These are phyloP conservation scores for Fusarium domesticum DNA, from an alignment of 2,329 filamentous ascomycete genomes.

Conservation along the genomic window DNA sequence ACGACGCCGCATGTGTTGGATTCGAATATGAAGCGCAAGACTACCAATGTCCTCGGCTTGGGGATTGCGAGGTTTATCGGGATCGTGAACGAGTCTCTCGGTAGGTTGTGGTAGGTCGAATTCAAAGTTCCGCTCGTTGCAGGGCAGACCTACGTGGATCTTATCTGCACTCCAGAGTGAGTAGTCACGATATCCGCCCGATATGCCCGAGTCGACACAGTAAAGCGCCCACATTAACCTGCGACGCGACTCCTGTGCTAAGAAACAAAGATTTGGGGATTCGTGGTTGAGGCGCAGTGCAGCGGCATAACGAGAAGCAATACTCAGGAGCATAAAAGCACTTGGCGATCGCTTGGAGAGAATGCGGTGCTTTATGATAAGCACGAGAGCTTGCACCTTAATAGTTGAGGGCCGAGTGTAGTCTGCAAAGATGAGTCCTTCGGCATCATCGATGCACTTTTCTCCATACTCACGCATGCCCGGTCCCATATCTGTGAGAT, in stretches of 20 bases:
- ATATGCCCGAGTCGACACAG: constrained; percentile 42
- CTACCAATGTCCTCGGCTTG: constrained; percentile 53
- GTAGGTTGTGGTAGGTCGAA: constrained; percentile 56
- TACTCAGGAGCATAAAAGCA: constrained; percentile 44
- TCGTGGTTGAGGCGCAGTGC: constrained; percentile 45
- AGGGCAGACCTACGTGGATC: constrained; percentile 42
- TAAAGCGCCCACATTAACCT: constrained; percentile 46
- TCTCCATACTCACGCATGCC: constrained; percentile 51
- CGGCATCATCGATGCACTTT: constrained; percentile 54
- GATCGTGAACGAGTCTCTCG: constrained; percentile 48
- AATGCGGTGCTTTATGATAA: constrained; percentile 45
- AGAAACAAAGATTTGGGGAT: constrained; percentile 38
- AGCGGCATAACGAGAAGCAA: constrained; percentile 43
- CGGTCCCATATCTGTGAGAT: constrained; percentile 53
- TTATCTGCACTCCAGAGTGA: constrained; percentile 42
- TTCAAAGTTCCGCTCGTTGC: constrained; percentile 48
- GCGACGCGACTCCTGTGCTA: constrained; percentile 42
- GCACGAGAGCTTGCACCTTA: constrained; percentile 49
- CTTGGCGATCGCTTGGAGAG: constrained; percentile 43
- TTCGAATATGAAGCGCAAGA: constrained; percentile 54
- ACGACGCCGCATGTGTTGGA: constrained; percentile 52
- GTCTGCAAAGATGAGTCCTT: constrained; percentile 50
- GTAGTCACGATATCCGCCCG: constrained; percentile 44
- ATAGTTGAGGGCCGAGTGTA: constrained; percentile 56
- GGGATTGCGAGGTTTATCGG: constrained; percentile 36